Conservation (phyloP, 306 rosid genomes). For the Aeschynomene evenia region DNA sequence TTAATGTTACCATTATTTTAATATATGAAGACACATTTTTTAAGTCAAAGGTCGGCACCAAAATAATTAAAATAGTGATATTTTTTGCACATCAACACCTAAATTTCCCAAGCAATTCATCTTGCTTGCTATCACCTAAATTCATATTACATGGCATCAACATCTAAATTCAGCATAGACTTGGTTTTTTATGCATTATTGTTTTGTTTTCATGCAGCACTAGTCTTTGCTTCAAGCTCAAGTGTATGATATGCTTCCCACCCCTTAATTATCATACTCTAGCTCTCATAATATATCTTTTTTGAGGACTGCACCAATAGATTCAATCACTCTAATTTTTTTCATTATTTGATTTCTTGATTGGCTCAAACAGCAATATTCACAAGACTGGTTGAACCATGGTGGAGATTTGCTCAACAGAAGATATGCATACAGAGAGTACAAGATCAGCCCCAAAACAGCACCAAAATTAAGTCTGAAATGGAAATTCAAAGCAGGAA, state of each 20-base stretch:
- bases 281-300: background rate
- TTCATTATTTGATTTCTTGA: background rate
- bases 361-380: background rate
- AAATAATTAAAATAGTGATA: background rate
- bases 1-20: background rate
- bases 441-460: constrained; percentile 47
- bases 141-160: background rate
- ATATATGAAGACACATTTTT: background rate
- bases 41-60: background rate
- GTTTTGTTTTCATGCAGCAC: background rate
- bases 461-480: constrained; percentile 40
- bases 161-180: background rate
- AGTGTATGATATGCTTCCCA: background rate
- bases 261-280: background rate
- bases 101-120: background rate
- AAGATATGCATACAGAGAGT: constrained; percentile 56
- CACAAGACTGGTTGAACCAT: constrained; percentile 58
- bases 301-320: background rate
- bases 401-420: constrained; percentile 63
- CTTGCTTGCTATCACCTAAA: background rate
- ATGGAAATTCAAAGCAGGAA: constrained; percentile 59
- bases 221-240: background rate
- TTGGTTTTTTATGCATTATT: background rate
- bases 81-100: no score
- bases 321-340: background rate